These are phyloP conservation scores for bread wheat (Triticum aestivum) DNA, from an alignment of 176 grass and related monocot genomes.

Conservation along the genomic window DNA sequence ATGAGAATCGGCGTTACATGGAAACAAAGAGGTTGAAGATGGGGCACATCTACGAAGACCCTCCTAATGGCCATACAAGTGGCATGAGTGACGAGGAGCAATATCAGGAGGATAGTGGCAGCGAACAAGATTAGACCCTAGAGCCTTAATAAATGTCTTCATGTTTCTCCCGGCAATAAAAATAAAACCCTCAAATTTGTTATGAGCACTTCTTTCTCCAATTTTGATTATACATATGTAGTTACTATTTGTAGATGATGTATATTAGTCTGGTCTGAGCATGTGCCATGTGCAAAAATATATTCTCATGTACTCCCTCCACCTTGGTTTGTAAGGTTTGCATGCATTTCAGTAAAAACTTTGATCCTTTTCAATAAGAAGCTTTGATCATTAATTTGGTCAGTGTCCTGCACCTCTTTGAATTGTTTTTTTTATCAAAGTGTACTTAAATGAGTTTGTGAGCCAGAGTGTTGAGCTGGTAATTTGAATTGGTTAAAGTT, in stretches of 20 bases:
- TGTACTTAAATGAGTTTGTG: background rate
- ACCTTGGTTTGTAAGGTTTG: background rate
- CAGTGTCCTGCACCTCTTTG: background rate
- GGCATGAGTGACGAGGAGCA: background rate
- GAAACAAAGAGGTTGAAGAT: constrained; percentile 83
- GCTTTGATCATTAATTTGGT: background rate
- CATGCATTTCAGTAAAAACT: background rate
- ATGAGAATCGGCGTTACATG: constrained; percentile 82
- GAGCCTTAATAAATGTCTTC: constrained; percentile 18
- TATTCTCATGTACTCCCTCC: background rate
- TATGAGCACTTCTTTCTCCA: background rate
- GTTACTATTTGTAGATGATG: background rate
- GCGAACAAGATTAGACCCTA: constrained; percentile 12
- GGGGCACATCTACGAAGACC: constrained; percentile 70
- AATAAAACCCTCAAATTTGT: background rate
- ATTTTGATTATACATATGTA: constrained; percentile 21
- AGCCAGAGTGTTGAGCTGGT: too few relatives aligned
- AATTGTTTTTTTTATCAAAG: background rate
- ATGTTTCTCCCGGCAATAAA: constrained; percentile 18
- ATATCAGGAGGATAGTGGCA: constrained; percentile 2
- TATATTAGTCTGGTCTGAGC: background rate
- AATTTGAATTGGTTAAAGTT: too few relatives aligned
- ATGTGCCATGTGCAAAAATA: background rate
- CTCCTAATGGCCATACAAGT: constrained; percentile 30
- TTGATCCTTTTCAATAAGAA: background rate